Conservation (phyloP, 2,329 filamentous ascomycete genomes). For the Penicillium vulpinum region DNA sequence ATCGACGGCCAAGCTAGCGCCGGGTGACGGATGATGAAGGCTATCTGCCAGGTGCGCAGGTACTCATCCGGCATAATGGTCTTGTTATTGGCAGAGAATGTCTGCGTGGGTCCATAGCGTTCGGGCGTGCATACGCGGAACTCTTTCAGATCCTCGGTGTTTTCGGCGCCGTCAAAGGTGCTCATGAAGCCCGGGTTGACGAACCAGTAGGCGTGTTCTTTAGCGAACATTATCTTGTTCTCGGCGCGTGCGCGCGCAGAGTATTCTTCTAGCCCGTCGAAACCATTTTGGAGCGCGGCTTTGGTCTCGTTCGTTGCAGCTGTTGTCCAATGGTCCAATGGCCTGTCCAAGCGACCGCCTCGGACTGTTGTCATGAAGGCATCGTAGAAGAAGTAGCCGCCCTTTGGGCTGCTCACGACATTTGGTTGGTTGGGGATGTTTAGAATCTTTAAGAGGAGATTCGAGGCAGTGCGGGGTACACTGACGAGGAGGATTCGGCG, state of each 20-base stretch:
- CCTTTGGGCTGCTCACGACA: conserved; percentile 1
- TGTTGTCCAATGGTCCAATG: conserved; percentile 27
- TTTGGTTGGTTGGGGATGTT: conserved; percentile 15
- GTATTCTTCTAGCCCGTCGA: conserved; percentile 27
- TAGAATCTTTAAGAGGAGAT: conserved; percentile 17
- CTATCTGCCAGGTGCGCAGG: conserved; percentile 32
- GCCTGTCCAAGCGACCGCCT: conserved; percentile 10
- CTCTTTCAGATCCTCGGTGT: background rate
- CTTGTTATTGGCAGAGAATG: conserved; percentile 31
- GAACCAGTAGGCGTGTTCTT: conserved; percentile 37
- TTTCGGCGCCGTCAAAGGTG: background rate
- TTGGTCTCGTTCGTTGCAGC: conserved; percentile 24
- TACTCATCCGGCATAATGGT: conserved; percentile 39
- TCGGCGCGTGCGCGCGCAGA: conserved; percentile 20
- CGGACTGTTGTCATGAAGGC: background rate
- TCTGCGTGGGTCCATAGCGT: conserved; percentile 12
- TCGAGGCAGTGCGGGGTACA: conserved; percentile 17
- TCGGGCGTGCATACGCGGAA: conserved; percentile 17
- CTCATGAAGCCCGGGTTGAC: conserved; percentile 20
- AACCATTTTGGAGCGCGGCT: conserved; percentile 24
- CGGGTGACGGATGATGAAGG: conserved; percentile 42
- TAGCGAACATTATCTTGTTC: conserved; percentile 34
- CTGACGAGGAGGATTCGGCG: conserved; percentile 11
- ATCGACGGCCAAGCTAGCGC: conserved; percentile 40
- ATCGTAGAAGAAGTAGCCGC: conserved; percentile 19